Conservation (phyloP, 1,284 basidiomycete genomes). For the Tilletia horrida region DNA sequence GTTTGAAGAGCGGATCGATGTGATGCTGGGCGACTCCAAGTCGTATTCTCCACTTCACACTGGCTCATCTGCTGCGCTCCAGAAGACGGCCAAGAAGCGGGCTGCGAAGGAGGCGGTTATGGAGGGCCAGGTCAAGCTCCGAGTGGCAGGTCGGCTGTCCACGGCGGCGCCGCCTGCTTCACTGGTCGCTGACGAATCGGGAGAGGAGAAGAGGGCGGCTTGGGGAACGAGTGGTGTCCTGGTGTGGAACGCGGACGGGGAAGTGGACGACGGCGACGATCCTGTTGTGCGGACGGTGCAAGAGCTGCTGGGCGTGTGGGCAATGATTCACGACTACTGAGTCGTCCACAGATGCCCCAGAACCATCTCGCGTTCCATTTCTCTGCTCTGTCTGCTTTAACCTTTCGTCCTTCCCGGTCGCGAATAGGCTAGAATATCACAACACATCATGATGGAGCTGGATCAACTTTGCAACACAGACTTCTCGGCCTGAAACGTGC, state of each 20-base stretch:
- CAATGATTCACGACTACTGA: slow-evolving; percentile 5
- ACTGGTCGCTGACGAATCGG: background rate
- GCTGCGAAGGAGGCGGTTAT: background rate
- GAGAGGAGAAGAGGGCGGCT: background rate
- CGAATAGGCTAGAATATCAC: no score
- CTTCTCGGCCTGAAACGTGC: background rate
- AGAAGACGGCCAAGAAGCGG: background rate
- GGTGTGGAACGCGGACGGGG: slow-evolving; percentile 11
- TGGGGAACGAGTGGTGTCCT: background rate
- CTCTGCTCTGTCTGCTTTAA: background rate
- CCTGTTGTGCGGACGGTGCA: slow-evolving; percentile 5
- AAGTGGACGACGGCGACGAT: slow-evolving; percentile 9
- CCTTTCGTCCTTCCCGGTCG: background rate
- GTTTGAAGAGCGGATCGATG: slow-evolving; percentile 4
- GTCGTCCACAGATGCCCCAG: background rate
- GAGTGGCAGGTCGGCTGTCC: slow-evolving; percentile 4
- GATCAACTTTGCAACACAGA: background rate
- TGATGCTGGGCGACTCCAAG: slow-evolving; percentile 4
- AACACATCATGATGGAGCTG: no score
- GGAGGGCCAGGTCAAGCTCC: background rate
- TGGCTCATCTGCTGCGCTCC: background rate
- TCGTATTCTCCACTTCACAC: background rate
- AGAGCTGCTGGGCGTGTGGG: slow-evolving; percentile 16
- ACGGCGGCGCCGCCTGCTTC: background rate
- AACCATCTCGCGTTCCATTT: no score